Evolutionary conservation across 1,139 yeast species (phyloP).

Genomic region (Lizanozyma gosingica): DNA sequence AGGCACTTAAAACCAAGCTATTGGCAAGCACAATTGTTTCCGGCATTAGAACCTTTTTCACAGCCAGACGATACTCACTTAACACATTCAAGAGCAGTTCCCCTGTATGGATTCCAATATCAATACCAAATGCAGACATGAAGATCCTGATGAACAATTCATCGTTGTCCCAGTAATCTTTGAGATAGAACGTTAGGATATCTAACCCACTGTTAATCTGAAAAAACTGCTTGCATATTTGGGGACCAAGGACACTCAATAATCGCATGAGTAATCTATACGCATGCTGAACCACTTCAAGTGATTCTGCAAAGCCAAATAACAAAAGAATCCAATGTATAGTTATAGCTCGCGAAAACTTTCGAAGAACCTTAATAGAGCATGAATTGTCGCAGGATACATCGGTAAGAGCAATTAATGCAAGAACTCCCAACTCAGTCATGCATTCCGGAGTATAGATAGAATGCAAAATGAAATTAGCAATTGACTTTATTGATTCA

Average conservation of each 20-base stretch:
- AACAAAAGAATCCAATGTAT: conserved; percentile 60
- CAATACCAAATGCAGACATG: conserved; percentile 33
- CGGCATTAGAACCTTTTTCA: conserved; percentile 22
- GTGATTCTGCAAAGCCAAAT: conserved; percentile 28
- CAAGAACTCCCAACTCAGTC: conserved; percentile 20
- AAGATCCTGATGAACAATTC: conserved; percentile 24
- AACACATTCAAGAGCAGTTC: not conserved
- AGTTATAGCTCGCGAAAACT: conserved; percentile 49
- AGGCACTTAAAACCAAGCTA: conserved; percentile 29
- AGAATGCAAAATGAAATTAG: conserved; percentile 28
- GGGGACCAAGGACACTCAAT: conserved; percentile 38
- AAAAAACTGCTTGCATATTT: conserved; percentile 41
- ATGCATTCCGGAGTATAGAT: conserved; percentile 21
- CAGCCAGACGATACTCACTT: conserved; percentile 1
- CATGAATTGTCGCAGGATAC: conserved; percentile 6
- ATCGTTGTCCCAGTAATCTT: conserved; percentile 39
- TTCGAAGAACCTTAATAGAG: conserved; percentile 27
- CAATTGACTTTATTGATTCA: conserved; percentile 26
- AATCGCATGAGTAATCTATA: conserved; percentile 43
- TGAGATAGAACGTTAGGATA: conserved; percentile 38
- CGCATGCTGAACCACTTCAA: conserved; percentile 36
- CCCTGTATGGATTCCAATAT: conserved; percentile 6
- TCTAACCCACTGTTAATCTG: conserved; percentile 45
- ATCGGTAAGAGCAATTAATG: conserved; percentile 22
- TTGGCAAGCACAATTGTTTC: conserved; percentile 32